Evolutionary conservation across 345 rosid genomes (phyloP).

Genomic region (Draba incana): DNA sequence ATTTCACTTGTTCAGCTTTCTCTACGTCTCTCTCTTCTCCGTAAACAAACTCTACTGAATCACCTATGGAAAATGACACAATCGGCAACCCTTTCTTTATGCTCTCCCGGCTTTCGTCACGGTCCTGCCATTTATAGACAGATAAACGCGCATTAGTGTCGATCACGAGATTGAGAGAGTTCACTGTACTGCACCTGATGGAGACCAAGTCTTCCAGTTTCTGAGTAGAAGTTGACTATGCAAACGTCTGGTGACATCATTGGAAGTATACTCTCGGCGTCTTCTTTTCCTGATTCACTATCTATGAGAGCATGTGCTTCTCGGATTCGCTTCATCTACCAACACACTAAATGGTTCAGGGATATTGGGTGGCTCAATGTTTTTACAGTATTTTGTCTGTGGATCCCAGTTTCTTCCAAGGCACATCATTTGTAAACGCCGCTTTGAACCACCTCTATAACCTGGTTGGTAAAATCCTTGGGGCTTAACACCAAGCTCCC

Average conservation of each 20-base stretch:
- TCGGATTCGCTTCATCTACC: constrained; percentile 49
- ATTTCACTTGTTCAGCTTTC: constrained; percentile 41
- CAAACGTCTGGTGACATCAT: constrained; percentile 61
- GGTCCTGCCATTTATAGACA: constrained; percentile 54
- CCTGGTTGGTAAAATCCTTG: constrained; percentile 63
- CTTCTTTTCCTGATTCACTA: constrained; percentile 15
- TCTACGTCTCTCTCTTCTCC: constrained; percentile 49
- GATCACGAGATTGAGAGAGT: neutral
- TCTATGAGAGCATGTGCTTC: constrained; percentile 45
- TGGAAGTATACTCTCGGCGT: constrained; percentile 51
- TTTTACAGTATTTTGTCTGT: constrained; percentile 41
- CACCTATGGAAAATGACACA: constrained; percentile 60
- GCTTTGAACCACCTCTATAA: constrained; percentile 56
- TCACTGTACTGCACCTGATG: constrained; percentile 50
- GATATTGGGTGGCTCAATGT: constrained; percentile 30
- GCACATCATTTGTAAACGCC: constrained; percentile 64
- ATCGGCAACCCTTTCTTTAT: constrained; percentile 54
- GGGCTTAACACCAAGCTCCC: constrained; percentile 48
- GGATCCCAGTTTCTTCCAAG: constrained; percentile 66
- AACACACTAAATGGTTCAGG: constrained; percentile 45
- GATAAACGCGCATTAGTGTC: neutral
- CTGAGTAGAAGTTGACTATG: constrained; percentile 59
- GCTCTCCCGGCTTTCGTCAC: constrained; percentile 56
- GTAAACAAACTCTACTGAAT: constrained; percentile 59
- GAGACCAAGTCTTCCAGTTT: constrained; percentile 62